These are phyloP conservation scores for Dictyostelium brefeldianum DNA, from an alignment of 78 protist genomes.

Conservation along the genomic window DNA sequence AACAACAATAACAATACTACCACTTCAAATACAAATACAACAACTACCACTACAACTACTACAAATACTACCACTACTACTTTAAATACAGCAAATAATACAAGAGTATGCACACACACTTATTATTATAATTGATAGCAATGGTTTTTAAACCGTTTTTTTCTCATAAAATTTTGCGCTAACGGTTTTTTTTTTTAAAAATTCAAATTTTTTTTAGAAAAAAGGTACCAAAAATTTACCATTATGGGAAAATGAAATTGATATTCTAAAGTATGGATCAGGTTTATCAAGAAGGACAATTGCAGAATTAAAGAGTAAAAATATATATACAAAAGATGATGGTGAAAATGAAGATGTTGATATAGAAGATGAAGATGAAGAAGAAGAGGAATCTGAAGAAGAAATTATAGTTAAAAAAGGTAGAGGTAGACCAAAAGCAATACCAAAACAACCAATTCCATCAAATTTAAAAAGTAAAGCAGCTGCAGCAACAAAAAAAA, in stretches of 20 bases:
- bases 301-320: slow-evolving; percentile 16
- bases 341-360: neutral
- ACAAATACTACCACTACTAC: neutral
- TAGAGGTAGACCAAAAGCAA: slow-evolving; percentile 1
- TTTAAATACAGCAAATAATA: neutral
- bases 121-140: neutral
- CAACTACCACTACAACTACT: neutral
- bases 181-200: neutral
- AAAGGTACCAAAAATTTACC: neutral
- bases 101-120: neutral
- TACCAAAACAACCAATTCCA: neutral
- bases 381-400: neutral
- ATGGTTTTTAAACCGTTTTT: neutral
- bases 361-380: neutral
- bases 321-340: neutral
- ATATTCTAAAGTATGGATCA: neutral
- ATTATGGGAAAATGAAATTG: slow-evolving; percentile 12
- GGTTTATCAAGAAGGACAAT: neutral
- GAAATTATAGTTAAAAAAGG: neutral
- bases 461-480: neutral
- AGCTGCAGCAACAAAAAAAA: neutral
- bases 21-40: neutral
- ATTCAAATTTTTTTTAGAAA: neutral
- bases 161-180: neutral
- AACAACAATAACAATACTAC: neutral